These are phyloP conservation scores for Furcasterigmium sp. DNA, from an alignment of 2,329 filamentous ascomycete species.

Conservation along the genomic window DNA sequence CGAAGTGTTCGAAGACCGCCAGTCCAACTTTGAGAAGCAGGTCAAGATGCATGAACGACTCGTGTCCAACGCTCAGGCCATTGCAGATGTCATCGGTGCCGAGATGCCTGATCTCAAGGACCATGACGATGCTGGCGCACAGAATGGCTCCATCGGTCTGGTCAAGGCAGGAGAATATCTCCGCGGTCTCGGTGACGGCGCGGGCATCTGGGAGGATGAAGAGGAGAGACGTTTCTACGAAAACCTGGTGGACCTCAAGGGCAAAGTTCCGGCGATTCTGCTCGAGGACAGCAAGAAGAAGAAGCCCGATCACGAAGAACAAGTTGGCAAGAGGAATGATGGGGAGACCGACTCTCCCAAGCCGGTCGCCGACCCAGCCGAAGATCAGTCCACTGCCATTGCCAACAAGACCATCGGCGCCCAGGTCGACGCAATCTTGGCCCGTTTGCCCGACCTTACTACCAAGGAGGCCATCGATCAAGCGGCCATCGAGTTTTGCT, in stretches of 20 bases:
- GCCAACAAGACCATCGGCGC: constrained; percentile 97
- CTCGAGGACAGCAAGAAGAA: constrained; percentile 95
- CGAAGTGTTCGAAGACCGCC: constrained; percentile 95
- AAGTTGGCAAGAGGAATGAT: constrained; percentile 64
- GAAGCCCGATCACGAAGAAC: constrained; percentile 75
- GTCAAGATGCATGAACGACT: constrained; percentile 89
- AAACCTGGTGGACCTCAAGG: constrained; percentile 90
- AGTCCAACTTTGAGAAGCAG: constrained; percentile 92
- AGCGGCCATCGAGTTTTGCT: constrained; percentile 93
- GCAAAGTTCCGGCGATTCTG: constrained; percentile 89
- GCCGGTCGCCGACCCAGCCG: constrained; percentile 39
- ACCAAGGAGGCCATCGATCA: constrained; percentile 91
- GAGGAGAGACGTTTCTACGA: constrained; percentile 98
- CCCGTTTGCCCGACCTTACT: constrained; percentile 83
- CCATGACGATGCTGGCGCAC: constrained; percentile 63
- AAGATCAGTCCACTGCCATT: constrained; percentile 87
- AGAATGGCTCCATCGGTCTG: constrained; percentile 78
- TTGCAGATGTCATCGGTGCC: constrained; percentile 80
- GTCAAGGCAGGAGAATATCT: constrained; percentile 93
- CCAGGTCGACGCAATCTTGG: constrained; percentile 86
- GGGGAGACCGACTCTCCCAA: neutral
- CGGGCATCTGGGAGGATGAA: constrained; percentile 98
- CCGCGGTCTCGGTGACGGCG: constrained; percentile 80
- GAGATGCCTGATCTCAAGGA: constrained; percentile 95
- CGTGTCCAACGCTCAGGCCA: constrained; percentile 80